phyloP scores from a whole-genome alignment of 306 rosid species.

The Elaeagnus macrophylla region DNA sequence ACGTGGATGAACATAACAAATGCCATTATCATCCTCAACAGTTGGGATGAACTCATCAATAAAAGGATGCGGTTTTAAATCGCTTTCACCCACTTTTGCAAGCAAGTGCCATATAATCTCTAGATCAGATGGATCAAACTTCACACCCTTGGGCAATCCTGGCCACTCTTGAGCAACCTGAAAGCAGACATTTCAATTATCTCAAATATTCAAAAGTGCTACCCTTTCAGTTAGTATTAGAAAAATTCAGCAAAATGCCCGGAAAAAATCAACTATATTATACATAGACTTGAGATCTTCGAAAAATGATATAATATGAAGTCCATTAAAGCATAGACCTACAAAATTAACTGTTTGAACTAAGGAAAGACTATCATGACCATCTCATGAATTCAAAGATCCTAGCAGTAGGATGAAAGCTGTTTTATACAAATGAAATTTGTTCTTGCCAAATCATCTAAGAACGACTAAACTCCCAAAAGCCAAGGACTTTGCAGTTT shows the following conservation, averaged over 20 bases:
- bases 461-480: not conserved
- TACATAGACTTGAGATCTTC: not conserved
- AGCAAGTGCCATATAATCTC: constrained; percentile 71
- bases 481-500: not conserved
- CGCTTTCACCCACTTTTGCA: constrained; percentile 50
- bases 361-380: too few relatives aligned
- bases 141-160: constrained; percentile 85
- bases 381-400: not conserved
- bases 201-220: constrained; percentile 5
- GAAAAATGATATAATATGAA: too few relatives aligned
- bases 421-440: not conserved
- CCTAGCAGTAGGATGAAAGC: not conserved
- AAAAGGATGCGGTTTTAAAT: constrained; percentile 58
- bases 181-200: constrained; percentile 15
- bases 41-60: constrained; percentile 62
- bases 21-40: constrained; percentile 57
- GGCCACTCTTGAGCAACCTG: constrained; percentile 85
- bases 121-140: constrained; percentile 83
- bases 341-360: too few relatives aligned
- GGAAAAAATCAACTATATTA: not conserved
- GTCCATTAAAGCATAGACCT: too few relatives aligned
- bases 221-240: not conserved
- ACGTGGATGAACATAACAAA: constrained; percentile 74
- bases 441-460: not conserved
- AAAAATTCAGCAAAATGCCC: not conserved